These are phyloP conservation scores for Fomitopsis pulvina DNA, from an alignment of 768 basidiomycete species.

Conservation along the genomic window DNA sequence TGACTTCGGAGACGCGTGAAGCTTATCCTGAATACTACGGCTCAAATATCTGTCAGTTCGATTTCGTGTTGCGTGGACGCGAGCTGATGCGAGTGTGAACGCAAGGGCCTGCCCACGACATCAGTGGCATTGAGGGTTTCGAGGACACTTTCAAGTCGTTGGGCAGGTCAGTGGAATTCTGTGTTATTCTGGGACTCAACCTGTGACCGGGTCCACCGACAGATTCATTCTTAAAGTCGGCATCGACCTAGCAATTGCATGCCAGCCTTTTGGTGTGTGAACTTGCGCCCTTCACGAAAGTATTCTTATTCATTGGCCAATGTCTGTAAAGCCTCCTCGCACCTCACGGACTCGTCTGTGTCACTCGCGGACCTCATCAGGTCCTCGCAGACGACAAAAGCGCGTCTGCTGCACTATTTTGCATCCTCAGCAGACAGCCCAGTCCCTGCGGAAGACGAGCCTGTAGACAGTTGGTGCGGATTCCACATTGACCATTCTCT, in stretches of 20 bases:
- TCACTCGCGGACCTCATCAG: slow-evolving; percentile 69
- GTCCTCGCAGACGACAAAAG: slow-evolving; percentile 81
- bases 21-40: slow-evolving; percentile 83
- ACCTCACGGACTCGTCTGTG: slow-evolving; percentile 57
- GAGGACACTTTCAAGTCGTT: slow-evolving; percentile 85
- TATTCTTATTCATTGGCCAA: slow-evolving; percentile 1
- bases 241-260: slow-evolving; percentile 74
- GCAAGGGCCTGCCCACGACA: slow-evolving; percentile 58
- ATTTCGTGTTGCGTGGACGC: not conserved
- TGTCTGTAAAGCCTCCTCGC: slow-evolving; percentile 47
- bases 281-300: not conserved
- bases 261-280: slow-evolving; percentile 79
- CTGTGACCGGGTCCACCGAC: not conserved
- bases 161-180: slow-evolving; percentile 42
- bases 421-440: slow-evolving; percentile 46
- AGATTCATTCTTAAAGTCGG: slow-evolving; percentile 84
- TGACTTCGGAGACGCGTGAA: slow-evolving; percentile 44
- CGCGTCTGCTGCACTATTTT: slow-evolving; percentile 94
- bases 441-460: slow-evolving; percentile 44
- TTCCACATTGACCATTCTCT: slow-evolving; percentile 91
- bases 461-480: slow-evolving; percentile 89
- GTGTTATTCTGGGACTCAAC: not conserved
- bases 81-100: not conserved
- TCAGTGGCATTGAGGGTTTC: slow-evolving; percentile 64
- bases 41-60: slow-evolving; percentile 70